Evolutionary conservation across 306 rosid genomes (phyloP).

Genomic region (Prunus mume): DNA sequence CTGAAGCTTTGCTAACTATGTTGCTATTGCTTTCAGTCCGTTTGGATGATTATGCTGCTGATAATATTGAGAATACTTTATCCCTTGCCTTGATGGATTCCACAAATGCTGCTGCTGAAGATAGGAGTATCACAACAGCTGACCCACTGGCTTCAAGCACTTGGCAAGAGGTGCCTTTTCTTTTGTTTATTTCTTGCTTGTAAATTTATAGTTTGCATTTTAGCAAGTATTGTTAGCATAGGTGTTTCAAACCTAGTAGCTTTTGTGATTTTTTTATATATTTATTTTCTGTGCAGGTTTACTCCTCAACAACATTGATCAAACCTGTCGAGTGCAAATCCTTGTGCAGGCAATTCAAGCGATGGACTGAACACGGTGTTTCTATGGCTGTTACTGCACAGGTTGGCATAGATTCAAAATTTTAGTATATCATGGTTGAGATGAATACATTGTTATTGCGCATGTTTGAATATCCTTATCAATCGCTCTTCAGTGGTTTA

Average conservation of each 20-base stretch:
- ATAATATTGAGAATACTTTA: slow-evolving; percentile 63
- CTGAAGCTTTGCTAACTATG: slow-evolving; percentile 8
- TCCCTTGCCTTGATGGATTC: slow-evolving; percentile 60
- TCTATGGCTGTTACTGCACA: slow-evolving; percentile 96
- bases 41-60: slow-evolving; percentile 59
- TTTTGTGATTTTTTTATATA: not conserved
- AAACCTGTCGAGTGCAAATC: slow-evolving; percentile 95
- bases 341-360: slow-evolving; percentile 92
- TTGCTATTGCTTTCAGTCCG: slow-evolving; percentile 59
- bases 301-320: slow-evolving; percentile 68
- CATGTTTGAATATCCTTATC: not conserved
- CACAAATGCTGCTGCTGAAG: slow-evolving; percentile 40
- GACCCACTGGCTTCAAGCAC: slow-evolving; percentile 93
- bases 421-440: not conserved
- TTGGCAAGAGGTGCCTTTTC: slow-evolving; percentile 71
- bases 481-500: not conserved
- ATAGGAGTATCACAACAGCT: slow-evolving; percentile 47
- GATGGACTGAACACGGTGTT: slow-evolving; percentile 85
- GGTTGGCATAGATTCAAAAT: slow-evolving; percentile 28
- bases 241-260: not conserved
- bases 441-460: not conserved
- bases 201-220: slow-evolving; percentile 6
- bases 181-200: slow-evolving; percentile 20
- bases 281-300: slow-evolving; percentile 45
- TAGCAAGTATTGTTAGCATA: not conserved